Conservation (phyloP, 371 early-diverging fungal species). For the Massospora cicadina region DNA sequence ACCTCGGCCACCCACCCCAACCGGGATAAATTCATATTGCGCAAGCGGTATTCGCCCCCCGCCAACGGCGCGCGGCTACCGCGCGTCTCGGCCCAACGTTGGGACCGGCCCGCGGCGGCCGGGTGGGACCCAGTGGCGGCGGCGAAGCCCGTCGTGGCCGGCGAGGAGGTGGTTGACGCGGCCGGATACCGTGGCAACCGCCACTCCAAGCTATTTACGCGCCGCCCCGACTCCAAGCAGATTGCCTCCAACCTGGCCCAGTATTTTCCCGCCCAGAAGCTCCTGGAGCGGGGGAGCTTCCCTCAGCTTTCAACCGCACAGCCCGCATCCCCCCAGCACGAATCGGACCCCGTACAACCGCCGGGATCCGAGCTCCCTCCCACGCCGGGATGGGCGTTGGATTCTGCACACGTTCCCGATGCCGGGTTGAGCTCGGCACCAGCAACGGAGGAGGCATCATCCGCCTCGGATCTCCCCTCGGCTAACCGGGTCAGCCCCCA, state of each 20-base stretch:
- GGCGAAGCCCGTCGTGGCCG: slow-evolving; percentile 14
- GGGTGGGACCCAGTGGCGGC: background rate
- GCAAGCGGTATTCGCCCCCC: slow-evolving; percentile 43
- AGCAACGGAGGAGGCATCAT: slow-evolving; percentile 13
- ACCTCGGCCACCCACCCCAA: slow-evolving; percentile 40
- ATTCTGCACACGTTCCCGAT: background rate
- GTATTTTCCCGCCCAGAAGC: slow-evolving; percentile 56
- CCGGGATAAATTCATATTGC: slow-evolving; percentile 52
- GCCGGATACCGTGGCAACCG: background rate
- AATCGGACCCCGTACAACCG: background rate
- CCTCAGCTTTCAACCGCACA: background rate
- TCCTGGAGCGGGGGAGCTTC: background rate
- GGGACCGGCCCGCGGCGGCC: background rate
- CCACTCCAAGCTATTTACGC: slow-evolving; percentile 56
- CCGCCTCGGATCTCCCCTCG: slow-evolving; percentile 14
- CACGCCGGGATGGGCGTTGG: background rate
- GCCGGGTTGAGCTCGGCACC: background rate
- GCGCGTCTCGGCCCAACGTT: slow-evolving; percentile 13
- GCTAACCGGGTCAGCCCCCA: slow-evolving; percentile 16
- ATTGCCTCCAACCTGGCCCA: slow-evolving; percentile 70
- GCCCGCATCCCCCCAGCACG: background rate
- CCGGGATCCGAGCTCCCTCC: background rate
- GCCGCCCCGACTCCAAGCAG: slow-evolving; percentile 80
- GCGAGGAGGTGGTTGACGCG: slow-evolving; percentile 2
- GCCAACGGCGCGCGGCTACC: slow-evolving; percentile 6